A percentile compares a stretch with the other conserved stretches of the same genome.
These are phyloP conservation scores for Rehmannia glutinosa DNA, from an alignment of 257 asterid genomes.

Conservation along the genomic window DNA sequence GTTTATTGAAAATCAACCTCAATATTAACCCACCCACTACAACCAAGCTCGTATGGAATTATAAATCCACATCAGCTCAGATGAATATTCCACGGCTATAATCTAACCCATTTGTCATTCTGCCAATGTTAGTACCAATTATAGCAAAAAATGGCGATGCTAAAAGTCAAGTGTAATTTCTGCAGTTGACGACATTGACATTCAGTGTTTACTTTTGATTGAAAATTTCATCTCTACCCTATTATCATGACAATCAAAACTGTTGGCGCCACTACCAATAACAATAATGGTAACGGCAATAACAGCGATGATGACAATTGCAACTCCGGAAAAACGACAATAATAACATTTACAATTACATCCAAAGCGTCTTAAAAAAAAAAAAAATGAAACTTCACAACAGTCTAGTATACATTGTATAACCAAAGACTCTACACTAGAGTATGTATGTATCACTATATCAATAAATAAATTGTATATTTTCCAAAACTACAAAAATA, in stretches of 20 bases:
- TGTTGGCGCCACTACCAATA: background rate
- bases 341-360: background rate
- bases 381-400: background rate
- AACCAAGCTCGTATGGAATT: background rate
- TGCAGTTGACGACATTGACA: background rate
- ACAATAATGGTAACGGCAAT: background rate
- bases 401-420: background rate
- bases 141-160: background rate
- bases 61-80: background rate
- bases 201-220: background rate
- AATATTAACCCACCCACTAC: background rate
- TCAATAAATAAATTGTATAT: background rate
- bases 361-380: background rate
- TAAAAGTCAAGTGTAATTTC: background rate
- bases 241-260: background rate
- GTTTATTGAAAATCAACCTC: background rate
- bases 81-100: background rate
- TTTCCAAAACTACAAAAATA: background rate
- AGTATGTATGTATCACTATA: background rate
- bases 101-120: background rate
- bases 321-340: background rate
- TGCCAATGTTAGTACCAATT: background rate
- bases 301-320: background rate
- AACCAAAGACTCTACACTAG: background rate
- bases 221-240: background rate